Percentiles rank a stretch among this genome's conserved stretches.
Evolutionary conservation across 768 basidiomycete species (phyloP).

Genomic region (Clathrus columnatus): DNA sequence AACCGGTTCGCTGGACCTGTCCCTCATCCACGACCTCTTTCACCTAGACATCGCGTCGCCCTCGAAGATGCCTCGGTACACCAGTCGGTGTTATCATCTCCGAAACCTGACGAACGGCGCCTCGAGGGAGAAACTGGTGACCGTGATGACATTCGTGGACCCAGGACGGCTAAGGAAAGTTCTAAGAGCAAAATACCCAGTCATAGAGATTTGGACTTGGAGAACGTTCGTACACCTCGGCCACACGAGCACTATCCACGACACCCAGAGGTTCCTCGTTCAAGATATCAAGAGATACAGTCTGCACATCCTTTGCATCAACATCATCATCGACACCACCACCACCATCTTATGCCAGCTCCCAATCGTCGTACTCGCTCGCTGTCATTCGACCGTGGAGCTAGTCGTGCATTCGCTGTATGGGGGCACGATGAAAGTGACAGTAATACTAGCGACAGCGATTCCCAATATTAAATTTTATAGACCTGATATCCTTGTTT

Average conservation of each 20-base stretch:
- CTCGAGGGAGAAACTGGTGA: slow-evolving; percentile 38
- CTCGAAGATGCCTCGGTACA: slow-evolving; percentile 16
- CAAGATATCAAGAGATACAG: not conserved
- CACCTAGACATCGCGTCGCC: slow-evolving; percentile 47
- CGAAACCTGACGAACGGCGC: slow-evolving; percentile 25
- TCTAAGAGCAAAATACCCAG: slow-evolving; percentile 51
- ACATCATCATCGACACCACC: slow-evolving; percentile 10
- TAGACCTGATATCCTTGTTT: not conserved
- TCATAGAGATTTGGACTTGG: slow-evolving; percentile 48
- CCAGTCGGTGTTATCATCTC: slow-evolving; percentile 33
- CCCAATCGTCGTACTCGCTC: slow-evolving; percentile 12
- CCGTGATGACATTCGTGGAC: slow-evolving; percentile 43
- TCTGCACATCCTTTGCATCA: slow-evolving; percentile 7
- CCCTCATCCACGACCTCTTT: slow-evolving; percentile 38
- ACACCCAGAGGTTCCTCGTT: not conserved
- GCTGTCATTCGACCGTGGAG: slow-evolving; percentile 18
- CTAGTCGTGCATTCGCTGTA: slow-evolving; percentile 62
- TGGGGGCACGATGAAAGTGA: slow-evolving; percentile 88
- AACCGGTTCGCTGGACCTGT: slow-evolving; percentile 46
- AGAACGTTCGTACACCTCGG: slow-evolving; percentile 54
- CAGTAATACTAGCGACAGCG: slow-evolving; percentile 71
- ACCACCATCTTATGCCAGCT: slow-evolving; percentile 1
- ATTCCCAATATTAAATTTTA: slow-evolving; percentile 19
- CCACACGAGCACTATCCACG: slow-evolving; percentile 19
- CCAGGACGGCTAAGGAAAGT: slow-evolving; percentile 25